These are phyloP conservation scores for Thelonectria rubi DNA, from an alignment of 2,329 filamentous ascomycete species.

Conservation along the genomic window DNA sequence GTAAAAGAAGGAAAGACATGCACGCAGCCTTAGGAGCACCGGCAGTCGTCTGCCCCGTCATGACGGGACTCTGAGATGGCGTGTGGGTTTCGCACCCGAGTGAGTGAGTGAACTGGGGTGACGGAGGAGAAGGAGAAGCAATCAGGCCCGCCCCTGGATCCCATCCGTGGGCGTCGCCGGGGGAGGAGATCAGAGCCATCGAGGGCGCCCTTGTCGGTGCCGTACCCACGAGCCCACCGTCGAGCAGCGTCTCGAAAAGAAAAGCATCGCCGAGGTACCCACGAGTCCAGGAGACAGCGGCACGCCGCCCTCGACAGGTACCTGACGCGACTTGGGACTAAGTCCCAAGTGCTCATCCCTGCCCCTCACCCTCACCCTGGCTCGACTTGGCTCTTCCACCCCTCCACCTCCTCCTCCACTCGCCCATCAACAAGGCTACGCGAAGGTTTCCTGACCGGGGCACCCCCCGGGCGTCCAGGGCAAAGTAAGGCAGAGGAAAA, in stretches of 20 bases:
- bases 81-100: slow-evolving; percentile 43
- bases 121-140: slow-evolving; percentile 41
- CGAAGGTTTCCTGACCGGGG: slow-evolving; percentile 36
- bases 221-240: slow-evolving; percentile 24
- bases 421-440: slow-evolving; percentile 40
- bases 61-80: slow-evolving; percentile 43
- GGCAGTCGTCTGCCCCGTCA: slow-evolving; percentile 42
- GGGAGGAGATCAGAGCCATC: slow-evolving; percentile 36
- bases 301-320: slow-evolving; percentile 36
- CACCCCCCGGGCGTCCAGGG: slow-evolving; percentile 31
- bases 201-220: slow-evolving; percentile 8
- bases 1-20: slow-evolving; percentile 50
- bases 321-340: slow-evolving; percentile 38
- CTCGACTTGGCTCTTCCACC: slow-evolving; percentile 17
- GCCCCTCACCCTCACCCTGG: slow-evolving; percentile 27
- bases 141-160: slow-evolving; percentile 37
- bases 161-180: slow-evolving; percentile 33
- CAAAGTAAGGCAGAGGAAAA: slow-evolving; percentile 18
- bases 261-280: slow-evolving; percentile 20
- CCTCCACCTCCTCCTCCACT: slow-evolving; percentile 15
- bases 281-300: slow-evolving; percentile 8
- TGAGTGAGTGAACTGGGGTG: slow-evolving; percentile 36
- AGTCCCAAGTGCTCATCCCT: slow-evolving; percentile 39
- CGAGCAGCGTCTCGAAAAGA: slow-evolving; percentile 3
- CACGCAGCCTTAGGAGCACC: slow-evolving; percentile 39